phyloP scores from a whole-genome alignment of 805 yeast genomes.

The Starmerella apis region DNA sequence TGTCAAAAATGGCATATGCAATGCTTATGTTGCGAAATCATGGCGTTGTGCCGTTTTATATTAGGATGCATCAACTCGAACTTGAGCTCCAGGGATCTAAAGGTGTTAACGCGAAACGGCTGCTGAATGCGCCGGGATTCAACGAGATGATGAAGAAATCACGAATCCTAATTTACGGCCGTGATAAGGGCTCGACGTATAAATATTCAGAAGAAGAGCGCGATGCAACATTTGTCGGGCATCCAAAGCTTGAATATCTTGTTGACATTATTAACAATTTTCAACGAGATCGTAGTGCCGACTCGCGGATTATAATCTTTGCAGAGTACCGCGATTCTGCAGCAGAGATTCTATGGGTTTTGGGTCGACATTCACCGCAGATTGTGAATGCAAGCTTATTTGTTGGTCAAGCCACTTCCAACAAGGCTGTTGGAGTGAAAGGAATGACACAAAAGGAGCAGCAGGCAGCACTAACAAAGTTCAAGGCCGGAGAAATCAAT shows the following conservation, averaged over 20 bases:
- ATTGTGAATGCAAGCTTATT: constrained; percentile 65
- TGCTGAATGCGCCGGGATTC: constrained; percentile 47
- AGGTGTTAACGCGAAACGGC: constrained; percentile 44
- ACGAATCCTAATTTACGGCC: constrained; percentile 34
- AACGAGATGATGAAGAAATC: constrained; percentile 38
- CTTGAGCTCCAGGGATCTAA: constrained; percentile 22
- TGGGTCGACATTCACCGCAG: constrained; percentile 31
- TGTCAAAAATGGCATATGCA: constrained; percentile 58
- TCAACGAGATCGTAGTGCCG: constrained; percentile 35
- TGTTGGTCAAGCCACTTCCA: constrained; percentile 69
- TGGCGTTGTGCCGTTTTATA: constrained; percentile 68
- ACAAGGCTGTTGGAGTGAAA: constrained; percentile 31
- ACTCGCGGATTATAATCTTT: constrained; percentile 68
- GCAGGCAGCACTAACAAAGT: constrained; percentile 61
- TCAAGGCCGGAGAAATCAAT: constrained; percentile 63
- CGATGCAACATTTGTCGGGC: constrained; percentile 39
- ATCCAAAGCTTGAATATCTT: constrained; percentile 59
- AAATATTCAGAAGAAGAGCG: constrained; percentile 13
- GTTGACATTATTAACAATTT: constrained; percentile 49
- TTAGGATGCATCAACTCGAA: constrained; percentile 48
- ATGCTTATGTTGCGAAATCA: constrained; percentile 52
- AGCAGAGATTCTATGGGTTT: constrained; percentile 61
- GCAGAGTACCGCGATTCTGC: constrained; percentile 88
- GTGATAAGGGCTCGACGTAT: constrained; percentile 23
- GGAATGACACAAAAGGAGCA: constrained; percentile 92